Conservation (phyloP, 345 rosid genomes). For the Gossypium stocksii region DNA sequence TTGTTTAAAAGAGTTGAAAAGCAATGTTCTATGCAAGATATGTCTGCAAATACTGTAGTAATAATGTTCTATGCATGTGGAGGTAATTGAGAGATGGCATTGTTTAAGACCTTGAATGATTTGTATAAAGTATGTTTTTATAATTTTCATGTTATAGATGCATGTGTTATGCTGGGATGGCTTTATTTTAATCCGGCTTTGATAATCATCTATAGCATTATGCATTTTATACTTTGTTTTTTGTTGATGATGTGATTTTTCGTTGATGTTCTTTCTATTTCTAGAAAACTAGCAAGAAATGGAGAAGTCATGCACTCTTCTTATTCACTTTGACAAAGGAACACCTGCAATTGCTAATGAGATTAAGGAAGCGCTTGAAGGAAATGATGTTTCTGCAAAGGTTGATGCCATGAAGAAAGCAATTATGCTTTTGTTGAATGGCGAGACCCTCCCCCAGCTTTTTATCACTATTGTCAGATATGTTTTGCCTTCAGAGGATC, state of each 20-base stretch:
- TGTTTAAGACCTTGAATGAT: neutral
- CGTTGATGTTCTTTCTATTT: neutral
- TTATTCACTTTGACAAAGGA: constrained; percentile 82
- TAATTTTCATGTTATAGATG: neutral
- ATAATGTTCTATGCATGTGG: neutral
- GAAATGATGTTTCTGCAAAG: constrained; percentile 58
- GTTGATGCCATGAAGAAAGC: constrained; percentile 87
- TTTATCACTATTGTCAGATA: constrained; percentile 91
- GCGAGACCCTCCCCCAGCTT: constrained; percentile 87
- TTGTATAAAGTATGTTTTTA: neutral
- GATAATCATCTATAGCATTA: neutral
- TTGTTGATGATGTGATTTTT: constrained; percentile 1
- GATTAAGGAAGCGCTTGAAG: constrained; percentile 95
- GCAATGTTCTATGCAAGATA: neutral
- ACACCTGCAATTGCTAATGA: constrained; percentile 77
- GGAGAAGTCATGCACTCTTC: constrained; percentile 88
- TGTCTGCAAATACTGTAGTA: neutral
- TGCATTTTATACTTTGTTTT: neutral
- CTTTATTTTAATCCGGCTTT: neutral
- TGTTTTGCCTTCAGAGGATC: constrained; percentile 90
- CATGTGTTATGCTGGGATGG: neutral
- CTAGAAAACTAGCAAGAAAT: constrained; percentile 25
- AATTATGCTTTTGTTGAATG: constrained; percentile 80
- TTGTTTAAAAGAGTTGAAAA: neutral
- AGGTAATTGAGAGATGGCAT: too few relatives aligned